Base-by-base conservation (phyloP, 2,329 filamentous ascomycete species). In the Monosporascus sp. region DNA sequence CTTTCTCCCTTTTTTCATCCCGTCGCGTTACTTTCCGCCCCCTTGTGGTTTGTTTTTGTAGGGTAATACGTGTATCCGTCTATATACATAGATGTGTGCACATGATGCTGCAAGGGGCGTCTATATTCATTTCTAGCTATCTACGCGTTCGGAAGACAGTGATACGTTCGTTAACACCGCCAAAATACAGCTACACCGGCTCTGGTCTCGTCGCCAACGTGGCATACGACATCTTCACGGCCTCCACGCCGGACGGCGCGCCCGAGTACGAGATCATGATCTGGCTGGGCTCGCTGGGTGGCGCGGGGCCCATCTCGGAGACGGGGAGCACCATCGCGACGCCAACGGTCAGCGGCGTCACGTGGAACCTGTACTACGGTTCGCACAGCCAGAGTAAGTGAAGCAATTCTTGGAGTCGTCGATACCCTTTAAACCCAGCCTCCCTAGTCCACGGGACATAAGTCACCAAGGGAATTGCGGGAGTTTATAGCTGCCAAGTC, bases 181-280 rank as follows among this genome's bases (percentile, higher is more conserved):
- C 9, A 5, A 14, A 35, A 35, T 46, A 28, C 22, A 66, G 75
- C 47, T 81, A 84, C 68, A 73, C 72, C 9, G 79, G 78, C 56
- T 71, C 65, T 50, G 60, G 63, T 56, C 64, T 83, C 44, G 71
- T 82, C 41, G 78, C 79, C 46, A 73, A 85, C 62, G 82, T 86
- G 8, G 72, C 80, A 26, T 85, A 84, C 63, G 81, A 85, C 64
- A 63, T 85, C 44, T 85, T 84, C 70, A 79, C 80, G 18, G 70
- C 72, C 4, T 68, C 68, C 14, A 72, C 74, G 22, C 70, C 73
- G 17, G 70, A 75, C 14, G 67, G 66, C 24, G 74, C 72, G 43
- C 64, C 74, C n/a, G 72, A 81, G 60, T 84, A 82, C 64, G 83
- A 86, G 68, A 74, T 86, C 63, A 86, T 66, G 64, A 50, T 65